Conservation (phyloP, 2,329 filamentous ascomycete genomes). For the Mariannaea elegans region DNA sequence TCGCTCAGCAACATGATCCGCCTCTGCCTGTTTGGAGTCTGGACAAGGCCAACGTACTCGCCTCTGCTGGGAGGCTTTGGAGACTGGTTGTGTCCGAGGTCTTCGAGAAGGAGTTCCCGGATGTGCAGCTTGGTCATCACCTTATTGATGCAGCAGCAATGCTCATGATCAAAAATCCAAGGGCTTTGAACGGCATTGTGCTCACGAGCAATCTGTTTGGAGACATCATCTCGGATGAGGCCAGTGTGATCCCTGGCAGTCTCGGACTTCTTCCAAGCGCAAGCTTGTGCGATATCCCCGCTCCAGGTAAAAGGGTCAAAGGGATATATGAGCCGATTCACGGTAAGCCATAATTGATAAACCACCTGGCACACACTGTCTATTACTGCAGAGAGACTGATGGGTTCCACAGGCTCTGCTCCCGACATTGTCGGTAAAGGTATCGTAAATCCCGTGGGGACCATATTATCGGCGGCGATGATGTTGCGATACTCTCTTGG, state of each 20-base stretch:
- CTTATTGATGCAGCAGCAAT: slow-evolving; percentile 93
- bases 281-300: slow-evolving; percentile 3
- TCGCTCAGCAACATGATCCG: slow-evolving; percentile 77
- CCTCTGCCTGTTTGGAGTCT: slow-evolving; percentile 78
- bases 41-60: slow-evolving; percentile 94
- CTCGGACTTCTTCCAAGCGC: slow-evolving; percentile 5
- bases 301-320: no score
- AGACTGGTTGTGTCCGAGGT: slow-evolving; percentile 83
- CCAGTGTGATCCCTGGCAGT: slow-evolving; percentile 17
- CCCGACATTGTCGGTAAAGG: slow-evolving; percentile 6
- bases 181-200: slow-evolving; percentile 84
- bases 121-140: slow-evolving; percentile 83
- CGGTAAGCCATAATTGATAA: slow-evolving; percentile 3
- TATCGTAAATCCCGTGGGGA: slow-evolving; percentile 3
- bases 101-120: slow-evolving; percentile 86
- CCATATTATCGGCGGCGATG: slow-evolving; percentile 7
- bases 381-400: no score
- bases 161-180: slow-evolving; percentile 93
- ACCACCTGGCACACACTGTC: no score
- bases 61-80: slow-evolving; percentile 86
- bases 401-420: background rate
- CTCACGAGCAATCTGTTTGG: slow-evolving; percentile 62
- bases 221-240: slow-evolving; percentile 33
- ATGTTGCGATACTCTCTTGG: slow-evolving; percentile 3
- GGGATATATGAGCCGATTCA: slow-evolving; percentile 11